phyloP scores from a whole-genome alignment of 805 yeast species.

The Maudiozyma pseudohumilis region DNA sequence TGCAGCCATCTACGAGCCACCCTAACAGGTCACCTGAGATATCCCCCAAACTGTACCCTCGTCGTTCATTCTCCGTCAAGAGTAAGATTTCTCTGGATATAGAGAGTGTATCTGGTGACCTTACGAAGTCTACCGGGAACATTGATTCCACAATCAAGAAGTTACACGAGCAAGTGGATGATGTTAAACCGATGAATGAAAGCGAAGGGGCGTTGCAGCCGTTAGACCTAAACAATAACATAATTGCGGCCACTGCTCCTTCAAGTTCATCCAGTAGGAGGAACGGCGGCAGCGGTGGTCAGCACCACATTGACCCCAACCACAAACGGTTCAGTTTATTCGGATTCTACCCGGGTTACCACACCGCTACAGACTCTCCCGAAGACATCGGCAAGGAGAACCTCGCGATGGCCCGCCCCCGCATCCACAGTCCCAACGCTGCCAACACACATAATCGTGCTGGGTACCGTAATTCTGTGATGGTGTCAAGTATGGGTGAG shows the following conservation, averaged over 20 bases:
- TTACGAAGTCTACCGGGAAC: conserved; percentile 26
- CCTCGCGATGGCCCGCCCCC: neutral
- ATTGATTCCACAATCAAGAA: conserved; percentile 13
- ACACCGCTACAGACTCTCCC: conserved; percentile 1
- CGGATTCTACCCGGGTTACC: conserved; percentile 26
- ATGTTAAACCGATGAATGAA: too few species aligned
- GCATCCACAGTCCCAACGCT: neutral
- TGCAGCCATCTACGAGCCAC: conserved; percentile 6
- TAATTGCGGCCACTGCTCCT: too few species aligned
- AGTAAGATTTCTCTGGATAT: conserved; percentile 31
- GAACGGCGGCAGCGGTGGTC: neutral
- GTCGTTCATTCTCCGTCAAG: conserved; percentile 17
- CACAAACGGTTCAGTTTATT: conserved; percentile 34
- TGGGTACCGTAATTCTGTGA: conserved; percentile 6
- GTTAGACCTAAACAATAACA: neutral
- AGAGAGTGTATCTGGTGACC: conserved; percentile 30
- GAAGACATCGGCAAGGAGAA: conserved; percentile 1
- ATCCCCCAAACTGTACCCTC: conserved; percentile 17
- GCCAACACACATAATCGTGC: neutral
- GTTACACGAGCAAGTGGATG: conserved; percentile 16
- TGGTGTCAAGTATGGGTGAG: conserved; percentile 7
- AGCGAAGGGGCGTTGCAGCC: conserved; percentile 2
- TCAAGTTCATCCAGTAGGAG: too few species aligned
- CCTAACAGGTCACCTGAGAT: conserved; percentile 8
- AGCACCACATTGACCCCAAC: neutral